Evolutionary conservation across 2,329 filamentous ascomycete genomes (phyloP).

Genomic region (Blumeria graminis): DNA sequence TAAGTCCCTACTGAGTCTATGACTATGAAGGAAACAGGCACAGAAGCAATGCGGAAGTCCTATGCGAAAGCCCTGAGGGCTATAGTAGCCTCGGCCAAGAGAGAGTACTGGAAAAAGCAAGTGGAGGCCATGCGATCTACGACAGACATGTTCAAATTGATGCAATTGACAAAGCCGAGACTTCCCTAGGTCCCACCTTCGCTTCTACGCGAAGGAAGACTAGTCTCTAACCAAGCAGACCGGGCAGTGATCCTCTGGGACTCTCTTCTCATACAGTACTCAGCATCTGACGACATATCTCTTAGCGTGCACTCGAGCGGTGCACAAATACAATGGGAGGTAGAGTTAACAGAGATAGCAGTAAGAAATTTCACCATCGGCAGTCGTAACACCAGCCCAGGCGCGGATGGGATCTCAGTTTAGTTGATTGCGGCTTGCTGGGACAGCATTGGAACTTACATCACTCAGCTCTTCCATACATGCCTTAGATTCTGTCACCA

Average conservation of each 20-base stretch:
- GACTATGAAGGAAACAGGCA: too few species aligned
- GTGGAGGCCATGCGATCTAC: not conserved
- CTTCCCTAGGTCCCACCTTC: not conserved
- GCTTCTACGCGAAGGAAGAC: not conserved
- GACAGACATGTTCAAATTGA: not conserved
- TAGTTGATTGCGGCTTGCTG: not conserved
- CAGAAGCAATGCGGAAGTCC: not conserved
- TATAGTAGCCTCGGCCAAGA: not conserved
- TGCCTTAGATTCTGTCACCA: not conserved
- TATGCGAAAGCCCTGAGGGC: not conserved
- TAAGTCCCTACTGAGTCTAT: too few species aligned
- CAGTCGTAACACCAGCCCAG: not conserved
- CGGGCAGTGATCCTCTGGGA: not conserved
- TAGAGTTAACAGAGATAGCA: not conserved
- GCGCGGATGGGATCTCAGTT: not conserved
- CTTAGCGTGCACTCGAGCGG: not conserved
- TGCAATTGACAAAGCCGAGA: not conserved
- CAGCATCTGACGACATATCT: not conserved
- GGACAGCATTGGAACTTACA: not conserved
- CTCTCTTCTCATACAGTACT: not conserved
- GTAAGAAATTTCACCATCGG: not conserved
- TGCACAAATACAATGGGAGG: not conserved
- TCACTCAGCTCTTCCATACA: not conserved
- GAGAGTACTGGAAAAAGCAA: not conserved
- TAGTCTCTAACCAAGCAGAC: not conserved